Evolutionary conservation across 305 asterid species (phyloP).

Genomic region (Plantago lanceolata): DNA sequence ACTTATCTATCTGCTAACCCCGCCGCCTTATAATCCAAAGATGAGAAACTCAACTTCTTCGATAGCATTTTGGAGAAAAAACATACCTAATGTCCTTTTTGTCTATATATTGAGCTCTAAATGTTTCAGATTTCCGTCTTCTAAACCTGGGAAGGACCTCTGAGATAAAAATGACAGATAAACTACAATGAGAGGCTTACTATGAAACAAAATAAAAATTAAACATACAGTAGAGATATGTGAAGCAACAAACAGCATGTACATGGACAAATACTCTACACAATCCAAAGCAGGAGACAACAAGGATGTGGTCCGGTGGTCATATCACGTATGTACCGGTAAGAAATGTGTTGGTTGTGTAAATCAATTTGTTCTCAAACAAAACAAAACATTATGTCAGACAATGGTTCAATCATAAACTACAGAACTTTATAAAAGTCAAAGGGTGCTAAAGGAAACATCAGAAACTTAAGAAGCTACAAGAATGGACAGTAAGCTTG

Average conservation of each 20-base stretch:
- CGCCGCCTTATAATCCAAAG: slow-evolving; percentile 17
- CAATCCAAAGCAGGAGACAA: not conserved
- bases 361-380: not conserved
- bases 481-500: not conserved
- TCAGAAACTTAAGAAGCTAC: not conserved
- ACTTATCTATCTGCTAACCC: slow-evolving; percentile 13
- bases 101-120: slow-evolving; percentile 80
- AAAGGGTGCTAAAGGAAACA: not conserved
- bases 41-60: slow-evolving; percentile 1
- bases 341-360: not conserved
- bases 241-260: not conserved
- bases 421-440: not conserved
- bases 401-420: not conserved
- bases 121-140: slow-evolving; percentile 89
- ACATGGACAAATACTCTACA: not conserved
- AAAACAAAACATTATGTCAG: not conserved
- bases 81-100: slow-evolving; percentile 72
- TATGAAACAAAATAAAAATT: slow-evolving; percentile 2
- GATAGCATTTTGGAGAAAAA: slow-evolving; percentile 18
- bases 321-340: too few relatives aligned
- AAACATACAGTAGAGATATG: not conserved
- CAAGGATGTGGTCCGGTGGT: not conserved
- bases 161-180: slow-evolving; percentile 29
- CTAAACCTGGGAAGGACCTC: slow-evolving; percentile 62
- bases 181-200: slow-evolving; percentile 16